Conservation (phyloP, 2,329 filamentous ascomycete species). For the Chaetothyriales sp. region DNA sequence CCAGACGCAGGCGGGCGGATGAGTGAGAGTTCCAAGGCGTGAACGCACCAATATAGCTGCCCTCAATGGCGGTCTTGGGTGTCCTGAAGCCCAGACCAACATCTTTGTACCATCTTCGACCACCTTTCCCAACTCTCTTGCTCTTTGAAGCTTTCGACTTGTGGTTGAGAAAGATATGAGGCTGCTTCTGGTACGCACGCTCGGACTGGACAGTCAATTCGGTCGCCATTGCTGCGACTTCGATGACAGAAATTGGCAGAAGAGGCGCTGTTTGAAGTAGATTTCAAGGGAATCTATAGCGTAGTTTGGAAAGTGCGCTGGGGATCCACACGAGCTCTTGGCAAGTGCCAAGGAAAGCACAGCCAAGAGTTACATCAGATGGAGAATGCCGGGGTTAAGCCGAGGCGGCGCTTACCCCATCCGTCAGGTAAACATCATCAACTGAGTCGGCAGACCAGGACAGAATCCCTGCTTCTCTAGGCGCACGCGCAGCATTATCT, state of each 20-base stretch:
- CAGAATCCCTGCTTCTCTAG: background rate
- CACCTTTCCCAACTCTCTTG: constrained; percentile 73
- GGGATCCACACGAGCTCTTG: background rate
- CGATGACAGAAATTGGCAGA: constrained; percentile 16
- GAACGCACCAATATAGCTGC: constrained; percentile 88
- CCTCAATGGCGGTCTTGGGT: constrained; percentile 96
- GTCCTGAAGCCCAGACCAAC: constrained; percentile 98
- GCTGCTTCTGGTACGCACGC: constrained; percentile 99
- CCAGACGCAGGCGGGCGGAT: background rate
- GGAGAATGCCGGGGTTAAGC: background rate
- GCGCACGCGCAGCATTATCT: background rate
- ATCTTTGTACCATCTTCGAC: constrained; percentile 98
- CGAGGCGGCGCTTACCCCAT: background rate
- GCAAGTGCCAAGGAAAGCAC: background rate
- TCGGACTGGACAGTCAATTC: constrained; percentile 99
- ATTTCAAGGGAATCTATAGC: constrained; percentile 5
- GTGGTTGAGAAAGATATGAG: constrained; percentile 98
- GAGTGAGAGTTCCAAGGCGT: background rate
- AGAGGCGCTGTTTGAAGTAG: constrained; percentile 16
- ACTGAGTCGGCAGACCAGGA: background rate
- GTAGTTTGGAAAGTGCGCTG: background rate
- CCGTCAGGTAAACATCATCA: background rate
- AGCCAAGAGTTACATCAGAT: background rate
- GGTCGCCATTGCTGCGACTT: constrained; percentile 69
- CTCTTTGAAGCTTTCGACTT: constrained; percentile 78